Conservation (phyloP, 805 yeast species). For the Saturnispora ahearnii region DNA sequence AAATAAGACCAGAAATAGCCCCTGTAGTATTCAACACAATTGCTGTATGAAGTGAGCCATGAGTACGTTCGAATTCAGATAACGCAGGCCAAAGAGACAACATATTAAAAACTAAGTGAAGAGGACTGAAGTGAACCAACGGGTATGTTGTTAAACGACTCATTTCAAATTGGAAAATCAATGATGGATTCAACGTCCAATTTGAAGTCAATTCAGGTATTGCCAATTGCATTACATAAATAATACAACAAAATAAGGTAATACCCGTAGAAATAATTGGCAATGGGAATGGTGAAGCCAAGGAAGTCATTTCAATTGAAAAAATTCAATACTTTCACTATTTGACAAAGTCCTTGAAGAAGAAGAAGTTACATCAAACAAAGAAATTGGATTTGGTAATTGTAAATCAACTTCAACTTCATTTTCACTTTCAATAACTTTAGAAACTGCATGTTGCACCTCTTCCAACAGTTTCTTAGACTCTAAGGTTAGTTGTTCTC, state of each 20-base stretch:
- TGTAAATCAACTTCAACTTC: neutral
- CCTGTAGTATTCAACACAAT: conserved; percentile 67
- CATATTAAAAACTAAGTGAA: conserved; percentile 56
- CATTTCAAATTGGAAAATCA: conserved; percentile 40
- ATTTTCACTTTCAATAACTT: neutral
- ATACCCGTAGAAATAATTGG: conserved; percentile 12
- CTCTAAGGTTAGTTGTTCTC: neutral
- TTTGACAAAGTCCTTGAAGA: neutral
- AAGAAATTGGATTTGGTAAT: neutral
- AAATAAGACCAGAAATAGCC: conserved; percentile 57
- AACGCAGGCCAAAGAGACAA: conserved; percentile 51
- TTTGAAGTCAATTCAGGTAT: conserved; percentile 3
- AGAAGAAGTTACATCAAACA: neutral
- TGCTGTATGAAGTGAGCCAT: conserved; percentile 85
- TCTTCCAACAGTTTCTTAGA: neutral
- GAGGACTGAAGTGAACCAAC: conserved; percentile 50
- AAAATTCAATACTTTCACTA: neutral
- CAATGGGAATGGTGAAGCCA: conserved; percentile 3
- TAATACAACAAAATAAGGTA: neutral
- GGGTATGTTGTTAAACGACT: conserved; percentile 63
- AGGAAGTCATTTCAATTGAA: conserved; percentile 1
- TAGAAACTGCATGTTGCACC: neutral
- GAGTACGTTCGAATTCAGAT: conserved; percentile 54
- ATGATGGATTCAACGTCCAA: conserved; percentile 47
- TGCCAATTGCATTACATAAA: neutral